Conservation (phyloP, 1,284 basidiomycete species). For the Ustanciosporium gigantosporum region DNA sequence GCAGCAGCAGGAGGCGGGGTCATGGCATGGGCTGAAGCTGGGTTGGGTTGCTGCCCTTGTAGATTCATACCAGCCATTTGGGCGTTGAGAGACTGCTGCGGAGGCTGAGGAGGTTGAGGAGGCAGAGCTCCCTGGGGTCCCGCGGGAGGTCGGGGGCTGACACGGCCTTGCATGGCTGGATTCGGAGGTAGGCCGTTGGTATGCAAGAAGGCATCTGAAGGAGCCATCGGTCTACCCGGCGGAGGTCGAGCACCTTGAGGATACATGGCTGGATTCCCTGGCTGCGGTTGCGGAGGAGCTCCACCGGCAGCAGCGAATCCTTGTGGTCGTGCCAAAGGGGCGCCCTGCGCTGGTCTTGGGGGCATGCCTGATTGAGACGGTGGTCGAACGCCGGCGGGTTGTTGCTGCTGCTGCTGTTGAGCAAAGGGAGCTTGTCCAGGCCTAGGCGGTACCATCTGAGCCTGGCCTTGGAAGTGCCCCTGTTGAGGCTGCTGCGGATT, state of each 20-base stretch:
- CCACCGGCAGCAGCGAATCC: not conserved
- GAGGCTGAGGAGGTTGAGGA: not conserved
- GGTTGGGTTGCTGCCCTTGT: slow-evolving; percentile 17
- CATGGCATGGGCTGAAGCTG: slow-evolving; percentile 2
- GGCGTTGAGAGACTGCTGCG: slow-evolving; percentile 7
- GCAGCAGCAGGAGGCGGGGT: not conserved
- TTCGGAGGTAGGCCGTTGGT: slow-evolving; percentile 7
- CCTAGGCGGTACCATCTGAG: too few relatives aligned
- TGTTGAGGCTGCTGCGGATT: not conserved
- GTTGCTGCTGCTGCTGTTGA: not conserved
- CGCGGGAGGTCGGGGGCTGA: slow-evolving; percentile 26
- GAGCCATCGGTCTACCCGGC: slow-evolving; percentile 11
- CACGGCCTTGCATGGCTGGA: slow-evolving; percentile 15
- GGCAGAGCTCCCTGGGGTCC: slow-evolving; percentile 9
- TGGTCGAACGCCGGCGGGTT: not conserved
- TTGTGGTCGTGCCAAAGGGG: not conserved
- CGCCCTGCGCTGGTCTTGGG: not conserved
- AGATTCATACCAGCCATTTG: slow-evolving; percentile 44
- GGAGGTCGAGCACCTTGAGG: slow-evolving; percentile 21
- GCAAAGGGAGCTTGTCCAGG: not conserved
- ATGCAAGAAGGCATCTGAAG: not conserved
- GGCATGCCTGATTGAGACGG: not conserved
- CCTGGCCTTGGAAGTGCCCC: not conserved
- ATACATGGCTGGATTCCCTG: slow-evolving; percentile 12
- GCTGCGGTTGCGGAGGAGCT: not conserved